These are phyloP conservation scores for Cutaneotrichosporon dermatis DNA, from an alignment of 1,284 basidiomycete genomes.

Conservation along the genomic window DNA sequence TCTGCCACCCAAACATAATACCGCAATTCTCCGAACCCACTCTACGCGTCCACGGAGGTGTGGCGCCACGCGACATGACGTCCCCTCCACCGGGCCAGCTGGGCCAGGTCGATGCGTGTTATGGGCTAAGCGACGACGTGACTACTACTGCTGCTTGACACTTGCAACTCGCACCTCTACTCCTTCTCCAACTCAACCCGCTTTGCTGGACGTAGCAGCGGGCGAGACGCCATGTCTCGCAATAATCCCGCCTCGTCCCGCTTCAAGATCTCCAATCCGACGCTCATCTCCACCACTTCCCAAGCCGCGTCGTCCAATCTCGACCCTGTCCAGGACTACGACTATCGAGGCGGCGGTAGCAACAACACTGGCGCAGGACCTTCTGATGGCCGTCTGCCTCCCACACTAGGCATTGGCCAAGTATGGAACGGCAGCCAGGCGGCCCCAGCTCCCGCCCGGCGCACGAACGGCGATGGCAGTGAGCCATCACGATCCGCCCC, in stretches of 20 bases:
- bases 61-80: background rate
- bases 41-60: background rate
- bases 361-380: background rate
- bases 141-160: too few species aligned
- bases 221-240: constrained; percentile 19
- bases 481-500: background rate
- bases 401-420: background rate
- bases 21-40: constrained; percentile 2
- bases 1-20: background rate
- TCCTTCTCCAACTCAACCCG: background rate
- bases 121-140: too few species aligned
- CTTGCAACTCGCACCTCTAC: background rate
- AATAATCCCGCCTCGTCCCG: constrained; percentile 24
- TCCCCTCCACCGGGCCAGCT: background rate
- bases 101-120: too few species aligned
- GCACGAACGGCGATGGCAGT: background rate
- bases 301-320: background rate
- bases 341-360: constrained; percentile 7
- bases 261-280: constrained; percentile 39
- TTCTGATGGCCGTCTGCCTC: background rate
- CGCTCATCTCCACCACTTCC: background rate
- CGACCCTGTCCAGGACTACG: constrained; percentile 4
- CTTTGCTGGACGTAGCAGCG: background rate
- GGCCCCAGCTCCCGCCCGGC: background rate
- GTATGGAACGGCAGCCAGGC: constrained; percentile 2